A percentile compares a stretch with the other conserved stretches of the same genome.
These are phyloP conservation scores for Russula sp. DNA, from an alignment of 768 basidiomycete genomes.

Conservation along the genomic window DNA sequence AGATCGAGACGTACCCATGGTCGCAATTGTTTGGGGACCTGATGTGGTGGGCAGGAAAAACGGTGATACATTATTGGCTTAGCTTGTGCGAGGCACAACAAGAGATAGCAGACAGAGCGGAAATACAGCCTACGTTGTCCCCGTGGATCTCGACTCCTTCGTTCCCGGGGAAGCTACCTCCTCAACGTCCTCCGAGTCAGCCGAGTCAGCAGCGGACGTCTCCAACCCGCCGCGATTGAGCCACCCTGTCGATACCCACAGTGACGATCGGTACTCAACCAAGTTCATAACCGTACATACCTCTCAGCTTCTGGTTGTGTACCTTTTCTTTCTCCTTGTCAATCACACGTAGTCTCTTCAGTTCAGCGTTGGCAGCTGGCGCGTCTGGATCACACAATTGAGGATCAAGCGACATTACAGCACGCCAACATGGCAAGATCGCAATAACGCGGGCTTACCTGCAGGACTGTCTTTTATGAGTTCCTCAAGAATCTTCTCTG, in stretches of 20 bases:
- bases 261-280: neutral
- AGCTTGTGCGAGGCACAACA: neutral
- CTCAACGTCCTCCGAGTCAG: conserved; percentile 12
- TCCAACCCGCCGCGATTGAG: conserved; percentile 23
- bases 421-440: neutral
- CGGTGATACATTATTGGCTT: conserved; percentile 12
- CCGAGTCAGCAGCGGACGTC: conserved; percentile 5
- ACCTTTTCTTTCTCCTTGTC: conserved; percentile 67
- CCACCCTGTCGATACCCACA: conserved; percentile 19
- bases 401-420: neutral
- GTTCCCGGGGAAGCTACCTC: conserved; percentile 21
- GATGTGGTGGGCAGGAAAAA: neutral
- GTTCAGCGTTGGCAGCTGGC: conserved; percentile 58
- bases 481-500: conserved; percentile 61
- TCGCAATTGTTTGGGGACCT: neutral
- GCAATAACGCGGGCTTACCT: conserved; percentile 41
- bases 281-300: conserved; percentile 37
- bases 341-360: conserved; percentile 54
- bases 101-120: neutral
- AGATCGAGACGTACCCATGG: neutral
- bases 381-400: conserved; percentile 44
- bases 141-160: conserved; percentile 2
- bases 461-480: conserved; percentile 59
- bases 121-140: conserved; percentile 4
- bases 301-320: conserved; percentile 72